phyloP scores from a whole-genome alignment of 345 rosid species.

The Corymbia maculata region DNA sequence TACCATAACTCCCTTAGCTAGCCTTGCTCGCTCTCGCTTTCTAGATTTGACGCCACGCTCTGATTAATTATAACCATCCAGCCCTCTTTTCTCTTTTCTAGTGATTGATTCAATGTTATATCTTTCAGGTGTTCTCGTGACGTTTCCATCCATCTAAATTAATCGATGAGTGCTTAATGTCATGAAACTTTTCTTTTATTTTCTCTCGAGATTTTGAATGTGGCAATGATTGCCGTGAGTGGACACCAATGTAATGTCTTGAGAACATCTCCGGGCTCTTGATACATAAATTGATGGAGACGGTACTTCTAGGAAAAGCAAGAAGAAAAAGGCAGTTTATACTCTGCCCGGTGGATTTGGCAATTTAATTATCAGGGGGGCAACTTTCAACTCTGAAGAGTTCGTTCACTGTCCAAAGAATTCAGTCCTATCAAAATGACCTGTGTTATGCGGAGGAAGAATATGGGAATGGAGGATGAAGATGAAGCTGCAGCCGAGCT shows the following conservation, averaged over 20 bases:
- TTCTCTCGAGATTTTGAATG: background rate
- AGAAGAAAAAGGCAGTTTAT: background rate
- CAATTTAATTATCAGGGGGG: background rate
- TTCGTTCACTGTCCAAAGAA: background rate
- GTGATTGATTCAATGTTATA: background rate
- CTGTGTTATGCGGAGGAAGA: slow-evolving; percentile 53
- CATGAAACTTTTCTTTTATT: background rate
- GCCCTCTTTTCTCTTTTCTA: too few species aligned
- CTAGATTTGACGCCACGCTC: background rate
- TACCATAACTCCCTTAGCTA: background rate
- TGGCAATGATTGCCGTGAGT: background rate
- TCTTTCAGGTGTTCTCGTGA: background rate
- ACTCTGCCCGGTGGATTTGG: background rate
- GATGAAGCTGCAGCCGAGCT: slow-evolving; percentile 72
- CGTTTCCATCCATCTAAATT: background rate
- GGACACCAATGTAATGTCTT: background rate
- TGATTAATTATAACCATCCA: background rate
- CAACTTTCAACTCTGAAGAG: background rate
- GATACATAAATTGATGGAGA: background rate
- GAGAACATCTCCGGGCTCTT: background rate
- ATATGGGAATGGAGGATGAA: slow-evolving; percentile 77
- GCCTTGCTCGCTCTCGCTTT: background rate
- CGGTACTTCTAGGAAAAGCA: background rate
- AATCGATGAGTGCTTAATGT: background rate
- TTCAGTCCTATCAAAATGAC: background rate